Evolutionary conservation across 2,329 filamentous ascomycete genomes (phyloP), one percentile per base, ranked within the genome.

Genomic region (Sporothrix euskadiensis): DNA sequence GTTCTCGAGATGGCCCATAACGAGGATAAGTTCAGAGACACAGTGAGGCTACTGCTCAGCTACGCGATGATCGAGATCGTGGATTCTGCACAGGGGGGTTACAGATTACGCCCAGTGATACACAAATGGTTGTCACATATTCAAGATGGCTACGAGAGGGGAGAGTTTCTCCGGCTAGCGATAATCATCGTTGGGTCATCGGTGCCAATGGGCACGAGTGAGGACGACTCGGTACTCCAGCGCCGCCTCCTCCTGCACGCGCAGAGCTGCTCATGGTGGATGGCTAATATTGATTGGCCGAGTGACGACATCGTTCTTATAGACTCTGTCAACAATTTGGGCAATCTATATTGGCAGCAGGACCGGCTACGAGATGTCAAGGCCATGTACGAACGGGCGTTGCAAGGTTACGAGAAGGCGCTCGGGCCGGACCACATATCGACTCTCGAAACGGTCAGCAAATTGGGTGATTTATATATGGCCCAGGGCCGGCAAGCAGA

Each of bases 11-110:
- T 57, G 12, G 54, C 54, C 22, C 26, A 6, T 7, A 5, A 32
- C 9, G 3, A 19, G 52, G 8, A 26, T 12, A 59, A 61, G 69
- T 71, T 71, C 39, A 47, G 35, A 35, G 39, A 61, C n/a, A 32
- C 69, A 1, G 10, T 71, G 5, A 19, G 35, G 19, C 35, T 71
- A 30, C 69, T 71, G 5, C 35, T 10, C 16, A 32, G 69, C 69
- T 71, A 71, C 54, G 61, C 69, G 39, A 59, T 71, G 35, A 57
- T 61, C 54, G 69, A 71, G 32, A 35, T 41, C 69, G 26, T 61
- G 54, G 54, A 71, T 12, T 56, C 52, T 7, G 12, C 5, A 47
- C 49, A 56, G 12, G 68, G 26, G n/a, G 61, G 52, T 22, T 71
- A 71, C 39, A 71, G 1, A 9, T 16, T 71, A 30, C 69, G 61